Base-by-base conservation (phyloP, 2,329 filamentous ascomycete species). In the Pseudogymnoascus sp. region DNA sequence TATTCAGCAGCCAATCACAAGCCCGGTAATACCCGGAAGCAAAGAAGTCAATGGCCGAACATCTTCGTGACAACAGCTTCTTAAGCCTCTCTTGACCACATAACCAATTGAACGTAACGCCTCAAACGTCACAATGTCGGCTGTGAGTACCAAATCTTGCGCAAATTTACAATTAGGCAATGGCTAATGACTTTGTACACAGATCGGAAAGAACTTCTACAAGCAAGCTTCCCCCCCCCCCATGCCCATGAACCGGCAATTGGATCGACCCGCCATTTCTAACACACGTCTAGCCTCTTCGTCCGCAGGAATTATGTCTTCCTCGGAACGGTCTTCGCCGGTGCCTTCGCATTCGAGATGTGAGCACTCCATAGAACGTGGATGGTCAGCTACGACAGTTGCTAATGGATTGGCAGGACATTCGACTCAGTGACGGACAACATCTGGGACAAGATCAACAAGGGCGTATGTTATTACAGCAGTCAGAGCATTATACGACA, bases 311-410 rank as follows among this genome's bases (percentile, higher is more conserved):
- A 99, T 82, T 88, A 83, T 71, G 81, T 88, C 75, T 96, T 96
- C 85, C 81, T 99, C 71, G 87, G 85, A 68, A 82, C 86, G 66
- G 89, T 99, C 73, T 99, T 99, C 75, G 83, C 80, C 68, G 82
- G 85, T 68, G 93, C 92, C 68, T 99, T 99, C 74, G 90, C 82
- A 66, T 91, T 96, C 74, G 91, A 97, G 81, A 83, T 99, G 94
- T 99, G 85, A 73, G 90, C 78, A 66, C 60, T 65, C 60, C 20
- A n/a, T 33, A 5, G 47, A 53, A 33, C 9, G 9, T 53, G 47
- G 47, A 33, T 5, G 11, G 11, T 20, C 25, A 12, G 22, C 12
- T 58, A 39, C 33, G n/a, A 37, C 33, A 15, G 20, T 2, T 20
- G 20, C 25, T 35, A 38, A 43, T 25, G 25, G 28, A 33, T 53